Percentiles rank a stretch among this genome's conserved stretches.
Evolutionary conservation across 108 stramenopile species (phyloP).

Genomic region (Fistulifera solaris): DNA sequence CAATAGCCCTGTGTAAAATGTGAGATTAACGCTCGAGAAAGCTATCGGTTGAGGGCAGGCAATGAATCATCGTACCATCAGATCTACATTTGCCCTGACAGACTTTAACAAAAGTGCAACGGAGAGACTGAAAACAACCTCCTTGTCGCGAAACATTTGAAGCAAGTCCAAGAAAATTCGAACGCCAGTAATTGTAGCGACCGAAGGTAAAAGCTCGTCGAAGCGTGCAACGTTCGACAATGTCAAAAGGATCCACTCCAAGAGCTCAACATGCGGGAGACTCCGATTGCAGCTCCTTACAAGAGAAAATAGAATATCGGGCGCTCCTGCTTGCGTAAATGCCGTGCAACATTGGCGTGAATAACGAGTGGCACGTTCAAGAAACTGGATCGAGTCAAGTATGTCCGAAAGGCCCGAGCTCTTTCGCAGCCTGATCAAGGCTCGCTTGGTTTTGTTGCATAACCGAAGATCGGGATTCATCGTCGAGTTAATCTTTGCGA

Average conservation of each 20-base stretch:
- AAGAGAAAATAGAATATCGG: slow-evolving; percentile 52
- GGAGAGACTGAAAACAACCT: slow-evolving; percentile 42
- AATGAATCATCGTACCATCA: background rate
- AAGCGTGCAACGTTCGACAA: slow-evolving; percentile 68
- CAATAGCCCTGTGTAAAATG: slow-evolving; percentile 9
- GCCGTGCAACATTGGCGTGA: slow-evolving; percentile 57
- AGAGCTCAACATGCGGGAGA: slow-evolving; percentile 79
- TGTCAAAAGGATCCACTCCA: slow-evolving; percentile 52
- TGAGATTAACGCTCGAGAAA: background rate
- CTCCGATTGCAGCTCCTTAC: slow-evolving; percentile 83
- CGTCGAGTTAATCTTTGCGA: slow-evolving; percentile 25
- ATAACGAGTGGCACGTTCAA: slow-evolving; percentile 64
- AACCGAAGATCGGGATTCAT: slow-evolving; percentile 26
- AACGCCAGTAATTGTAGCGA: slow-evolving; percentile 33
- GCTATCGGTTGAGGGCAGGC: background rate
- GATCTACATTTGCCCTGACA: background rate
- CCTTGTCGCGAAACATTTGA: slow-evolving; percentile 86
- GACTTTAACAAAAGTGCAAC: slow-evolving; percentile 15
- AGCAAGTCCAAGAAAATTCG: slow-evolving; percentile 69
- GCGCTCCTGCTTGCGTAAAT: slow-evolving; percentile 51
- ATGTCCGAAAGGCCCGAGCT: slow-evolving; percentile 61
- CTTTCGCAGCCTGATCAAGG: slow-evolving; percentile 41
- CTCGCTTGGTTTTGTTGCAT: slow-evolving; percentile 22
- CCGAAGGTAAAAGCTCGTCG: slow-evolving; percentile 20
- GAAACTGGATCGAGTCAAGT: slow-evolving; percentile 46